phyloP scores from a whole-genome alignment of 202 grass and related monocot species.

The Eragrostis tef region DNA sequence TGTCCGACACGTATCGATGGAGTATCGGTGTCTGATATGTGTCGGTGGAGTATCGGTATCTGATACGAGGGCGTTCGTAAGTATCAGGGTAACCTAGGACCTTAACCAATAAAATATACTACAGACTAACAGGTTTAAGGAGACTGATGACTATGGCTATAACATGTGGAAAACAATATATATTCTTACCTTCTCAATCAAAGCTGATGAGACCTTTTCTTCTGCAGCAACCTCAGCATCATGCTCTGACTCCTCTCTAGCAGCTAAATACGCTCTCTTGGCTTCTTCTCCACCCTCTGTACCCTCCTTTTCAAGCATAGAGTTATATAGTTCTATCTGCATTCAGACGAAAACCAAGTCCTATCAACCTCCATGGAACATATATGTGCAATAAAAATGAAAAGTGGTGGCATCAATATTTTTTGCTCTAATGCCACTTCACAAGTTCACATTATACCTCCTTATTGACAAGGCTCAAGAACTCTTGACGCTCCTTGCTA shows the following conservation, averaged over 20 bases:
- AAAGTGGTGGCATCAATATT: constrained; percentile 15
- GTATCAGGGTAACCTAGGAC: no score
- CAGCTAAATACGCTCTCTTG: constrained; percentile 86
- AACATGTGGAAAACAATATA: constrained; percentile 27
- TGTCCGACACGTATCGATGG: no score
- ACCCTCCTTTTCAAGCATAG: constrained; percentile 87
- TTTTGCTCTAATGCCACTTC: constrained; percentile 29
- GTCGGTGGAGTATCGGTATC: no score
- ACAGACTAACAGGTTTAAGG: constrained; percentile 34
- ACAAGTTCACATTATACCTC: constrained; percentile 64
- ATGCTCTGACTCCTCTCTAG: constrained; percentile 70
- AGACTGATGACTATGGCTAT: constrained; percentile 2
- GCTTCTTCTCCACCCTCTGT: constrained; percentile 94
- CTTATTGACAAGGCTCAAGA: constrained; percentile 92
- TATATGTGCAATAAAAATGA: constrained; percentile 34
- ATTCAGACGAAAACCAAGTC: constrained; percentile 34
- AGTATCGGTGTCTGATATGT: no score
- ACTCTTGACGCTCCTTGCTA: constrained; percentile 92
- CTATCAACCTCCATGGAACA: constrained; percentile 35
- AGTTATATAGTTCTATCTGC: constrained; percentile 97
- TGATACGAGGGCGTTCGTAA: no score
- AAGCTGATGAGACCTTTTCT: constrained; percentile 73
- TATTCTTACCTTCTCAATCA: constrained; percentile 80
- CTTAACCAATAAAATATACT: constrained; percentile 24
- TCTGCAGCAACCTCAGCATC: constrained; percentile 59